Evolutionary conservation across 2,329 filamentous ascomycete species (phyloP).

Genomic region (Aureobasidium subglaciale): DNA sequence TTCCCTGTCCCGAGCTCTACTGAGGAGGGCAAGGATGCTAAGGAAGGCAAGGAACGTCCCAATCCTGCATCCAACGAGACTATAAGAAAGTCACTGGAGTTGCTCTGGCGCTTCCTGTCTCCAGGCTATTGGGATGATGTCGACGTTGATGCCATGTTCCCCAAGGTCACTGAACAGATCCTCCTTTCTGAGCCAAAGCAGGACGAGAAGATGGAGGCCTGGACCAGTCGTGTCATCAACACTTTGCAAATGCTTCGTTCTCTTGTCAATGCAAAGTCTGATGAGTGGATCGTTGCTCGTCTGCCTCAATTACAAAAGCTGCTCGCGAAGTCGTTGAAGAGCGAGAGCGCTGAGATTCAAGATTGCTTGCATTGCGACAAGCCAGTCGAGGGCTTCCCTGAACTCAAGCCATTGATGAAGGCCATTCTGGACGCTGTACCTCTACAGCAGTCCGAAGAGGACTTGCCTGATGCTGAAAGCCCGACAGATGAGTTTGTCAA

Average conservation of each 20-base stretch:
- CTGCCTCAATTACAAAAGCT: constrained; percentile 75
- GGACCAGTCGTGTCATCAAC: constrained; percentile 83
- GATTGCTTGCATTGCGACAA: constrained; percentile 76
- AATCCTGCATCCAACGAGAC: constrained; percentile 58
- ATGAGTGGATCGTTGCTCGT: constrained; percentile 83
- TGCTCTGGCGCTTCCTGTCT: constrained; percentile 78
- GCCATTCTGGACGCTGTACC: constrained; percentile 85
- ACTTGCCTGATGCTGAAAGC: constrained; percentile 59
- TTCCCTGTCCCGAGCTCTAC: constrained; percentile 63
- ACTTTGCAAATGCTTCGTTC: constrained; percentile 87
- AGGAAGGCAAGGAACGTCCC: constrained; percentile 51
- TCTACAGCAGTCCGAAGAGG: constrained; percentile 71
- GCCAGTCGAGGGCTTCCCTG: constrained; percentile 54
- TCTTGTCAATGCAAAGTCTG: constrained; percentile 76
- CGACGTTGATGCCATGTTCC: constrained; percentile 76
- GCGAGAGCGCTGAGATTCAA: constrained; percentile 85
- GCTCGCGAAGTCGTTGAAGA: constrained; percentile 80
- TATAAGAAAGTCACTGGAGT: constrained; percentile 72
- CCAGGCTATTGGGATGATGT: constrained; percentile 86
- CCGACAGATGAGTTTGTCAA: constrained; percentile 81
- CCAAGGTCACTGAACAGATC: constrained; percentile 81
- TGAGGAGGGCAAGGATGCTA: constrained; percentile 38
- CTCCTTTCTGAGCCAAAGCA: constrained; percentile 61
- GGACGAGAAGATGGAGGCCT: constrained; percentile 56
- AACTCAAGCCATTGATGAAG: constrained; percentile 66